Percentiles rank a stretch among this genome's conserved stretches.
Evolutionary conservation across 805 yeast genomes (phyloP).

Genomic region (Pichia californica): DNA sequence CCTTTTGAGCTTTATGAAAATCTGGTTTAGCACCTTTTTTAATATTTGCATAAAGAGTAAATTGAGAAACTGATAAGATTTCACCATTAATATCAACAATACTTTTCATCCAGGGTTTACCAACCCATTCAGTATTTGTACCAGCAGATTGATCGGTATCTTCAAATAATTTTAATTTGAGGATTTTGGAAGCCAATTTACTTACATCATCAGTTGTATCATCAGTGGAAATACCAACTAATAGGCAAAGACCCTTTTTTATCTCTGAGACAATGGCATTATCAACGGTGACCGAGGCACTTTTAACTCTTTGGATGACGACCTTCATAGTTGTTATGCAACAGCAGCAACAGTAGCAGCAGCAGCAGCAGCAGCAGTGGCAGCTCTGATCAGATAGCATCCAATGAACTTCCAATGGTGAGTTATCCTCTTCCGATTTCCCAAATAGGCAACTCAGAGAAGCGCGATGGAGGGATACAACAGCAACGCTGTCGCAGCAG

Average conservation of each 20-base stretch:
- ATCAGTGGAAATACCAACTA: slow-evolving; percentile 76
- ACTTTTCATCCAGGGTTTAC: slow-evolving; percentile 71
- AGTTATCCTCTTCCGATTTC: no score
- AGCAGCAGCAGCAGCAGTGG: no score
- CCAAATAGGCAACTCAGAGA: no score
- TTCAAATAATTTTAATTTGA: slow-evolving; percentile 68
- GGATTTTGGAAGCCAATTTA: slow-evolving; percentile 60
- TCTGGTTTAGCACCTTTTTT: slow-evolving; percentile 94
- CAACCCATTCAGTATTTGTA: slow-evolving; percentile 47
- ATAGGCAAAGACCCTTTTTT: slow-evolving; percentile 63
- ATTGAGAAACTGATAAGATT: slow-evolving; percentile 84
- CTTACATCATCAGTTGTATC: slow-evolving; percentile 74
- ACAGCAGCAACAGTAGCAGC: no score
- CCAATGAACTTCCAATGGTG: no score
- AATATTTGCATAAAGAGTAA: slow-evolving; percentile 79
- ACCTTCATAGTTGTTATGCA: slow-evolving; percentile 88
- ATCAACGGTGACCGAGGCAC: slow-evolving; percentile 86
- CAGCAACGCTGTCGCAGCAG: no score
- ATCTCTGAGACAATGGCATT: slow-evolving; percentile 66
- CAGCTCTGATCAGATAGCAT: no score
- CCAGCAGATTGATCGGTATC: slow-evolving; percentile 31
- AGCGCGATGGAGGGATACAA: no score
- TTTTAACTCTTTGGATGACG: slow-evolving; percentile 83
- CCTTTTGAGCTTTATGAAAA: slow-evolving; percentile 87
- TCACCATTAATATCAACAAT: slow-evolving; percentile 62